These are phyloP conservation scores for Echites panduratus DNA, from an alignment of 257 asterid species.

Conservation along the genomic window DNA sequence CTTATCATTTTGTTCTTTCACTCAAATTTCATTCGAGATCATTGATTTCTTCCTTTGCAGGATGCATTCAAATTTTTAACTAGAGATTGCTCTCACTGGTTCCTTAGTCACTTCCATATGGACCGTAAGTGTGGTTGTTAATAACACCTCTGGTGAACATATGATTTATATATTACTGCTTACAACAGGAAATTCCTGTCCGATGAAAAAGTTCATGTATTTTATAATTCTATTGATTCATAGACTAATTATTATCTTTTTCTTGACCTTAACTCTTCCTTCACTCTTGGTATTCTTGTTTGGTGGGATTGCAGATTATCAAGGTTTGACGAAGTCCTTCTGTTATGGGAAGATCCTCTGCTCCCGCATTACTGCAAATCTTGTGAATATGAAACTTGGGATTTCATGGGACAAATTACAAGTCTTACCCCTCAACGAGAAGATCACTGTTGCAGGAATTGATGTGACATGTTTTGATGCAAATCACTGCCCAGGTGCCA, in stretches of 20 bases:
- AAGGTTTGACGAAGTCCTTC: slow-evolving; percentile 88
- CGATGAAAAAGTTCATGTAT: background rate
- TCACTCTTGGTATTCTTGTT: background rate
- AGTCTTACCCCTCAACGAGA: slow-evolving; percentile 80
- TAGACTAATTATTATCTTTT: background rate
- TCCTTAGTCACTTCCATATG: slow-evolving; percentile 88
- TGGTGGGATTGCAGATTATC: slow-evolving; percentile 62
- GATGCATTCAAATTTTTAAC: slow-evolving; percentile 83
- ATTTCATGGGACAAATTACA: slow-evolving; percentile 65
- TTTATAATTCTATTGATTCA: background rate
- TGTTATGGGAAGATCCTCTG: slow-evolving; percentile 82
- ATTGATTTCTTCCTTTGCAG: slow-evolving; percentile 38
- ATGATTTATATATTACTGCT: no score
- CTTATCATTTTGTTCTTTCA: background rate
- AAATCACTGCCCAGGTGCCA: slow-evolving; percentile 96
- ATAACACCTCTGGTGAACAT: background rate
- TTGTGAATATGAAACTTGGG: slow-evolving; percentile 76
- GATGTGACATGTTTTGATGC: slow-evolving; percentile 86
- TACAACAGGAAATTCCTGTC: background rate
- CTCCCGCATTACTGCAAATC: slow-evolving; percentile 79
- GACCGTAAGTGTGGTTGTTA: slow-evolving; percentile 72
- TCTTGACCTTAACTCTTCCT: background rate
- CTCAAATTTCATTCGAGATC: background rate
- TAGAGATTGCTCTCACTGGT: slow-evolving; percentile 93
- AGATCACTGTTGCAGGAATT: slow-evolving; percentile 64